Evolutionary conservation across 2,329 filamentous ascomycete genomes (phyloP).

Genomic region (Chalara sp.): DNA sequence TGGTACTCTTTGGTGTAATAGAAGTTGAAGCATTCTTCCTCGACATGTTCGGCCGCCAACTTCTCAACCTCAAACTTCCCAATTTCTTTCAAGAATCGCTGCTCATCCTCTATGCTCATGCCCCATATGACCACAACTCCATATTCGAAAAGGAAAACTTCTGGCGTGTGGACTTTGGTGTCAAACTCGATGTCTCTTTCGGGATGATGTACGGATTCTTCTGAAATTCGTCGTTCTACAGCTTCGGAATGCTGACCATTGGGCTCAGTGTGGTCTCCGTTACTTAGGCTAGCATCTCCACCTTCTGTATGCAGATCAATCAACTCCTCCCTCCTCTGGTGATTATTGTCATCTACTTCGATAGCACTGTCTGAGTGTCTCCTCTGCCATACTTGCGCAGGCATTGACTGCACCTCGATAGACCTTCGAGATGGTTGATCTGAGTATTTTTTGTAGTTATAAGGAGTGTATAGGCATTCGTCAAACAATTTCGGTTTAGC

Average conservation of each 20-base stretch:
- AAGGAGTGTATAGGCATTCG: slow-evolving; percentile 95
- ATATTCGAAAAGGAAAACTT: slow-evolving; percentile 95
- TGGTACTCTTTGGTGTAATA: slow-evolving; percentile 99
- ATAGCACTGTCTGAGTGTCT: slow-evolving; percentile 72
- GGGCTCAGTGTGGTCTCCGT: slow-evolving; percentile 23
- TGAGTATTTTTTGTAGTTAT: slow-evolving; percentile 61
- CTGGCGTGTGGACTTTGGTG: slow-evolving; percentile 81
- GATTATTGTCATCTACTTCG: slow-evolving; percentile 54
- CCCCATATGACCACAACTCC: slow-evolving; percentile 98
- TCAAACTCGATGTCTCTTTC: slow-evolving; percentile 64
- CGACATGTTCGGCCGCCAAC: slow-evolving; percentile 78
- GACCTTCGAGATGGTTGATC: slow-evolving; percentile 9
- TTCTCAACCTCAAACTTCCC: slow-evolving; percentile 92
- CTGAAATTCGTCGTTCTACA: slow-evolving; percentile 26
- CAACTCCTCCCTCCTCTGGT: slow-evolving; percentile 51
- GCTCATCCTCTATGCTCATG: slow-evolving; percentile 86
- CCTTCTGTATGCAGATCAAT: slow-evolving; percentile 48
- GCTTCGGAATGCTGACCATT: slow-evolving; percentile 15
- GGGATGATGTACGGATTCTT: slow-evolving; percentile 26
- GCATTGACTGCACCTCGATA: slow-evolving; percentile 21
- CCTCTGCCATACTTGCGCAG: slow-evolving; percentile 48
- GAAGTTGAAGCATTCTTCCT: slow-evolving; percentile 98
- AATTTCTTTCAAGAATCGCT: slow-evolving; percentile 86
- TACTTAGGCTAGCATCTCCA: slow-evolving; percentile 26
- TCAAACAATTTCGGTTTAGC: slow-evolving; percentile 89